Base-by-base conservation (phyloP, 1,284 basidiomycete species). In the Phlebopus sp. region DNA sequence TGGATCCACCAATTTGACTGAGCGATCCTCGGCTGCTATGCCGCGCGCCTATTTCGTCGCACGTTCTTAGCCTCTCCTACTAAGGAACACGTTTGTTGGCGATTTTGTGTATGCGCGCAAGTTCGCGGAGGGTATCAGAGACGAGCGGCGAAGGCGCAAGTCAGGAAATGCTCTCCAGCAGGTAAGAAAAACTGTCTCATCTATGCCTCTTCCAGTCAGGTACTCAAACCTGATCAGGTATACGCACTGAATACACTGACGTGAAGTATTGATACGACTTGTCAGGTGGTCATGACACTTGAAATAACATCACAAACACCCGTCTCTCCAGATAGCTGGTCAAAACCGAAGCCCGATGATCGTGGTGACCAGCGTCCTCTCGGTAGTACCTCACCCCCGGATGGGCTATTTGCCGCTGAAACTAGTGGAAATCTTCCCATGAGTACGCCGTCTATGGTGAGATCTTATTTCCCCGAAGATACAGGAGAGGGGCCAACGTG, bases 81-180 rank as follows among this genome's bases (percentile, higher is more conserved):
- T n/a, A n/a, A 6, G 13, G 39, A 32, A 5, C 15, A 42, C 14
- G 27, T 15, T 13, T 5, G 19, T 41, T 5, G 31, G n/a, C 19
- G 15, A 35, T 23, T 29, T 32, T 18, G n/a, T 9, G 19, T 44
- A 60, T n/a, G n/a, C n/a, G 56, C n/a, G 59, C 66, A 34, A 60
- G 57, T 39, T 50, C 52, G 7, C 57, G 62, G 42, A 63, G 63
- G 13, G 61, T 57, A 3, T 59, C 56, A 21, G 63, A 65, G 42
- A 60, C 59, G 13, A 46, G 63, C 21, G 63, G 66, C 29, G 61
- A 66, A 41, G 63, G 59, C n/a, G 54, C 5, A 58, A 60, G 2
- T 51, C 66, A 40, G 63, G 62, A 1, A 46, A 57, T 9, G 42
- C 40, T 11, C 54, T 62, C 30, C 47, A 50, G 40, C 49, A 55